A percentile compares a stretch with the other conserved stretches of the same genome.
Conservation (phyloP, 257 asterid species). For the Voacanga thouarsii region DNA sequence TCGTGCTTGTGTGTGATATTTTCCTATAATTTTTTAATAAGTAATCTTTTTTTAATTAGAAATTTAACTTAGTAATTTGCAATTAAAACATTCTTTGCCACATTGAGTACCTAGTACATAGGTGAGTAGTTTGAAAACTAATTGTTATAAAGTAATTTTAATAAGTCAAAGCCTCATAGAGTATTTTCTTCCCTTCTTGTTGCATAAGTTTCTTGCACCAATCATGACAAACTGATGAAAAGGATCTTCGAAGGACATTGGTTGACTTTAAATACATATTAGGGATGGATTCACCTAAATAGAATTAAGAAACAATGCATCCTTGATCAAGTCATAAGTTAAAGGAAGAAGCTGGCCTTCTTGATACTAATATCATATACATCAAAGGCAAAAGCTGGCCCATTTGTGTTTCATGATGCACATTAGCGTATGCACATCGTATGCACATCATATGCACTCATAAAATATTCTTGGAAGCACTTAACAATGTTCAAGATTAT, state of each 20-base stretch:
- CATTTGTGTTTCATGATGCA: neutral
- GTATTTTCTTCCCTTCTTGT: neutral
- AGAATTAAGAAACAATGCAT: neutral
- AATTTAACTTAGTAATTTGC: neutral
- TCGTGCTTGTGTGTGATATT: no score
- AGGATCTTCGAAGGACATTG: neutral
- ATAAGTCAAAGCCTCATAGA: neutral
- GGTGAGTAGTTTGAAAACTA: neutral
- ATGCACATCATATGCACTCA: no score
- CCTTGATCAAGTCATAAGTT: neutral
- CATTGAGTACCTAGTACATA: neutral
- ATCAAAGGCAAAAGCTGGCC: no score
- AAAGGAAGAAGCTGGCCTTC: neutral
- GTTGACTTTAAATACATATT: neutral
- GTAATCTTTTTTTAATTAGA: neutral
- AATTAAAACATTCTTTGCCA: neutral
- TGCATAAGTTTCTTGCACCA: neutral
- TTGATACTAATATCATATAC: no score
- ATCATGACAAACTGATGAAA: neutral
- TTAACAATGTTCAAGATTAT: no score
- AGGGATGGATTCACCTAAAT: neutral
- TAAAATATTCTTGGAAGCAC: no score
- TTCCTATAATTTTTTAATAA: no score
- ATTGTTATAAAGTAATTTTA: neutral
- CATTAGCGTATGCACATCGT: no score